Evolutionary conservation across 1,284 basidiomycete genomes (phyloP).

Genomic region (Coniophora puteana): DNA sequence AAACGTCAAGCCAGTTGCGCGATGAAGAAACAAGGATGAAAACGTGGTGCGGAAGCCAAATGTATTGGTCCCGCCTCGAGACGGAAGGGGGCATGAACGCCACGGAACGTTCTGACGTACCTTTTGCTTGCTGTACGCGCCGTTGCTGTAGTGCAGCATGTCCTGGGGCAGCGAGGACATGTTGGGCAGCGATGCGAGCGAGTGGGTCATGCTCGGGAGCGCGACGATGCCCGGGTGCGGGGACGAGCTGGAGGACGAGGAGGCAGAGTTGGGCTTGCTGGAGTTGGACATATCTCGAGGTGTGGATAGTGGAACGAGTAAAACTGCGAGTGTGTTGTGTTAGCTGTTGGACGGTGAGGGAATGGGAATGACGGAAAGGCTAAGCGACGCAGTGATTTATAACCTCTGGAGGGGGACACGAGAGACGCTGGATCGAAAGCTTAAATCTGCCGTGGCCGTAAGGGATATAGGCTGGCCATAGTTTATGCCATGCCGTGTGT

Average conservation of each 20-base stretch:
- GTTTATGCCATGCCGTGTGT: too few relatives aligned
- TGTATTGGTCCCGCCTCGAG: neutral
- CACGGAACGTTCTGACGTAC: conserved; percentile 13
- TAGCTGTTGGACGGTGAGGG: too few relatives aligned
- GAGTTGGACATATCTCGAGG: conserved; percentile 29
- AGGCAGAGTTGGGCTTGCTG: conserved; percentile 30
- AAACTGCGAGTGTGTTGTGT: too few relatives aligned
- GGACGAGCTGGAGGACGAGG: conserved; percentile 27
- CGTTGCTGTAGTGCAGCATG: conserved; percentile 26
- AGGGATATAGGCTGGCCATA: too few relatives aligned
- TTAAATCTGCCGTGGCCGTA: too few relatives aligned
- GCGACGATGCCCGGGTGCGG: conserved; percentile 23
- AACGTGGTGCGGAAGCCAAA: neutral
- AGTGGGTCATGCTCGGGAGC: conserved; percentile 30
- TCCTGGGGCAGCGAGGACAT: conserved; percentile 27
- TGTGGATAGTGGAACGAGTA: too few relatives aligned
- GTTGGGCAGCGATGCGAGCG: conserved; percentile 24
- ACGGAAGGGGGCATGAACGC: neutral
- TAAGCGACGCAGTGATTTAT: too few relatives aligned
- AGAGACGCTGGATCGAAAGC: too few relatives aligned
- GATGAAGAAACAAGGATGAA: neutral
- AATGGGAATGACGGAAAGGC: too few relatives aligned
- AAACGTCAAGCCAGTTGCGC: too few relatives aligned
- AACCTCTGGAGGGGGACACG: too few relatives aligned
- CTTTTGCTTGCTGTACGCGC: conserved; percentile 25